phyloP scores from a whole-genome alignment of 108 stramenopile genomes.

The Pseudonitzschia delicatissima region DNA sequence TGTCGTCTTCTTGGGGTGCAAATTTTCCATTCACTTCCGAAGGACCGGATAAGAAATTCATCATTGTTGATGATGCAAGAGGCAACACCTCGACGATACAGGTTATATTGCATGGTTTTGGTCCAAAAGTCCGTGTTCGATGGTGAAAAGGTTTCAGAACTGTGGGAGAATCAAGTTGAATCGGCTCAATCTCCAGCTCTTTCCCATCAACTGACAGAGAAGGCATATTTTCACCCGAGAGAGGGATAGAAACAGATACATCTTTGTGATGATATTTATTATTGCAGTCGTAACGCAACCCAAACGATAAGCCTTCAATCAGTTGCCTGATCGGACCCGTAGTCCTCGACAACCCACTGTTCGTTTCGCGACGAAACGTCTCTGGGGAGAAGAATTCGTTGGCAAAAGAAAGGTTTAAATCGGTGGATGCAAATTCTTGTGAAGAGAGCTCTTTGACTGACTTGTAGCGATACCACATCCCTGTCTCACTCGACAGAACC shows the following conservation, averaged over 20 bases:
- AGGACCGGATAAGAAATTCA: slow-evolving; percentile 29
- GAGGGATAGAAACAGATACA: slow-evolving; percentile 51
- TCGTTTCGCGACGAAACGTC: background rate
- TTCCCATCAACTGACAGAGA: slow-evolving; percentile 38
- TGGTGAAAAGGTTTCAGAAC: slow-evolving; percentile 56
- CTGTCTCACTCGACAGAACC: slow-evolving; percentile 48
- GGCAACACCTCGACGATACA: slow-evolving; percentile 66
- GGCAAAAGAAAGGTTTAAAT: slow-evolving; percentile 52
- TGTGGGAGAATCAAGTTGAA: slow-evolving; percentile 42
- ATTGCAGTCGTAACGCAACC: slow-evolving; percentile 59
- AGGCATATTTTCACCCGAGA: slow-evolving; percentile 29
- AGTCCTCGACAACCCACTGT: background rate
- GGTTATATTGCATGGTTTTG: slow-evolving; percentile 54
- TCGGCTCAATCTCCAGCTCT: slow-evolving; percentile 48
- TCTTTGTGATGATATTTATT: slow-evolving; percentile 51
- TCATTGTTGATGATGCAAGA: slow-evolving; percentile 19
- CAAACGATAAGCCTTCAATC: slow-evolving; percentile 74
- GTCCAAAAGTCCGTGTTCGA: slow-evolving; percentile 39
- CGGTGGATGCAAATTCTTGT: slow-evolving; percentile 63
- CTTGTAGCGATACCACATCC: slow-evolving; percentile 77
- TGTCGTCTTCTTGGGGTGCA: slow-evolving; percentile 23
- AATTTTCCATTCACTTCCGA: slow-evolving; percentile 19
- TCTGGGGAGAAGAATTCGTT: slow-evolving; percentile 33
- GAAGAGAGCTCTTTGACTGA: slow-evolving; percentile 61
- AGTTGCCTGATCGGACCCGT: slow-evolving; percentile 18